These are phyloP conservation scores for Tetradesmus lagerheimii DNA, from an alignment of 139 green algal genomes.

Conservation along the genomic window DNA sequence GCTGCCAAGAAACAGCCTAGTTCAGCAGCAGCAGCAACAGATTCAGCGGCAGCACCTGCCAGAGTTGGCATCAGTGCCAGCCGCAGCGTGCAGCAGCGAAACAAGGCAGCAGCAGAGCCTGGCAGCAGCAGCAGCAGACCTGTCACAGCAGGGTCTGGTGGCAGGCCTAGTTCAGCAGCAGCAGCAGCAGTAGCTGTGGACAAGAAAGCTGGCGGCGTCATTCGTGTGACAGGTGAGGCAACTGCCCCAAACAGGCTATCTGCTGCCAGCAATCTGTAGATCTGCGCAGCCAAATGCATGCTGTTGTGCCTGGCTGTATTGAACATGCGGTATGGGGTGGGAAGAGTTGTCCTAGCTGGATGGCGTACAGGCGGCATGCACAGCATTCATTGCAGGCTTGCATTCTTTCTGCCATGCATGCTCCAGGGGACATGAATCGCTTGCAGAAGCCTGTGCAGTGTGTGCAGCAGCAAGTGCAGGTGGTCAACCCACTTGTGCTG, in stretches of 20 bases:
- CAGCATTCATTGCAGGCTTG: too few species aligned
- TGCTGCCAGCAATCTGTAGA: not conserved
- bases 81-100: not conserved
- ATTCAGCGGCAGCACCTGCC: not conserved
- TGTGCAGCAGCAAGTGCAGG: not conserved
- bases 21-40: slow-evolving; percentile 35
- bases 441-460: not conserved
- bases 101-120: not conserved
- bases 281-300: too few species aligned
- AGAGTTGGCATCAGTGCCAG: not conserved
- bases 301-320: too few species aligned
- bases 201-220: not conserved
- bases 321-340: too few species aligned
- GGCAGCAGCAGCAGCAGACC: not conserved
- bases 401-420: not conserved
- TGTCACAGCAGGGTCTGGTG: not conserved
- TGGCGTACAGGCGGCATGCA: too few species aligned
- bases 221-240: not conserved
- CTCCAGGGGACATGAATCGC: not conserved
- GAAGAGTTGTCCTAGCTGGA: too few species aligned
- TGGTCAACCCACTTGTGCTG: not conserved
- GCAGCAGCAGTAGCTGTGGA: not conserved
- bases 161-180: not conserved
- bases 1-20: not conserved
- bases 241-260: not conserved